Evolutionary conservation across 2,329 filamentous ascomycete genomes (phyloP).

Genomic region (Harringtonia lauricola): DNA sequence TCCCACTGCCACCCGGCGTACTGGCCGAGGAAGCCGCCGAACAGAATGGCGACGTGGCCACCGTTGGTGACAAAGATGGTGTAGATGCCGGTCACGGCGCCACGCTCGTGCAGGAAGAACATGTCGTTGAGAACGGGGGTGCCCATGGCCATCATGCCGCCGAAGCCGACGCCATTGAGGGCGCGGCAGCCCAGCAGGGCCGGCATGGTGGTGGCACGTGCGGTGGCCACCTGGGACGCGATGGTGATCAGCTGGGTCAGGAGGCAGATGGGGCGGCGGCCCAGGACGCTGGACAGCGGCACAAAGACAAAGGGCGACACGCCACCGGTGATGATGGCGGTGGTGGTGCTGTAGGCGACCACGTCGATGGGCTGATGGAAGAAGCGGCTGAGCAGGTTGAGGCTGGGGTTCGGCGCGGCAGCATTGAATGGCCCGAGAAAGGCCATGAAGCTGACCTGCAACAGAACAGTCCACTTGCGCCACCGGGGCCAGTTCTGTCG

Average conservation of each 20-base stretch:
- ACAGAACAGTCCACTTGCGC: conserved; percentile 11
- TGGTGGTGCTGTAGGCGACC: conserved; percentile 9
- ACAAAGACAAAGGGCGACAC: conserved; percentile 7
- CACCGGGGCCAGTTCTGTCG: conserved; percentile 11
- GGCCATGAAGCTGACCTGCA: conserved; percentile 11
- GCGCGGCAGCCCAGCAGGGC: conserved; percentile 7
- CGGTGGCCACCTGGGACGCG: conserved; percentile 6
- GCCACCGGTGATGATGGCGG: conserved; percentile 9
- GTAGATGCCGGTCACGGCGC: conserved; percentile 10
- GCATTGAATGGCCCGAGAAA: conserved; percentile 11
- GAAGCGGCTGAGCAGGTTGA: conserved; percentile 3
- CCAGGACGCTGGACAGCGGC: conserved; percentile 9
- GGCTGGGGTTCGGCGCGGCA: conserved; percentile 9
- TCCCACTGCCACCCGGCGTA: conserved; percentile 10
- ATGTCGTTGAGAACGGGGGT: conserved; percentile 12
- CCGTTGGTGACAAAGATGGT: conserved; percentile 11
- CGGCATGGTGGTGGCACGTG: conserved; percentile 4
- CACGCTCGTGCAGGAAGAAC: conserved; percentile 12
- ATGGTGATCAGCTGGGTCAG: conserved; percentile 5
- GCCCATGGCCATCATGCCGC: conserved; percentile 10
- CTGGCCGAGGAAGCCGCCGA: conserved; percentile 9
- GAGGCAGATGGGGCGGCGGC: conserved; percentile 11
- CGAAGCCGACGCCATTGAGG: conserved; percentile 10
- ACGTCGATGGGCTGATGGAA: conserved; percentile 5
- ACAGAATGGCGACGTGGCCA: conserved; percentile 8